A percentile compares a stretch with the other conserved stretches of the same genome.
These are phyloP conservation scores for Zygoascus sp. DNA, from an alignment of 1,139 yeast species.

Conservation along the genomic window DNA sequence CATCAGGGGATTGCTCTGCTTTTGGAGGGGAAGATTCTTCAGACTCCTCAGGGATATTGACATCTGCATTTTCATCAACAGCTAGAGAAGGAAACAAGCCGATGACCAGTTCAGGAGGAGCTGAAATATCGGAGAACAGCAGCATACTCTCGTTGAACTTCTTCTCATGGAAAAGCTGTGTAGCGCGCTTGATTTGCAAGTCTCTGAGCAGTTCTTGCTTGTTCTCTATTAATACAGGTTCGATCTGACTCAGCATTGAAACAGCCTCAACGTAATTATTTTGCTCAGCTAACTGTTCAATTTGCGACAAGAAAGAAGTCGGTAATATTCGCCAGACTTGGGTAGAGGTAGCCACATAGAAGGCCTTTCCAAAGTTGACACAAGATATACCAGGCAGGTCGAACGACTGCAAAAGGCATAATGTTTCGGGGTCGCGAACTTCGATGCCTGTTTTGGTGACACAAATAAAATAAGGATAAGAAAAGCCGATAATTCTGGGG, in stretches of 20 bases:
- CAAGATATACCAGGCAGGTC: conserved; percentile 23
- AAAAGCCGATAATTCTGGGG: conserved; percentile 28
- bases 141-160: conserved; percentile 41
- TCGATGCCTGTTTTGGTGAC: conserved; percentile 26
- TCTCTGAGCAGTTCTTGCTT: conserved; percentile 40
- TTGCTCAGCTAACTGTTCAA: conserved; percentile 26
- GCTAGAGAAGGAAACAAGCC: conserved; percentile 40
- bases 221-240: conserved; percentile 32
- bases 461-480: conserved; percentile 34
- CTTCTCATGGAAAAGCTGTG: conserved; percentile 34
- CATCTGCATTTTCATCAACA: conserved; percentile 20
- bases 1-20: conserved; percentile 11
- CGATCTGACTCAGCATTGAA: conserved; percentile 38
- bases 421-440: conserved; percentile 33
- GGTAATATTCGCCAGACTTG: conserved; percentile 28
- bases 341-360: conserved; percentile 27
- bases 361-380: conserved; percentile 22
- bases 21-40: not conserved
- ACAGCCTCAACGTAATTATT: conserved; percentile 41
- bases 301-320: conserved; percentile 32
- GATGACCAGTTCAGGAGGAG: conserved; percentile 53
- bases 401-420: conserved; percentile 26
- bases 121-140: conserved; percentile 49
- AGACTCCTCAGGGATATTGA: not conserved
- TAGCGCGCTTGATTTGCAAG: conserved; percentile 44